Base-by-base conservation (phyloP, 108 stramenopile species). In the Stephanodiscus minutulus region DNA sequence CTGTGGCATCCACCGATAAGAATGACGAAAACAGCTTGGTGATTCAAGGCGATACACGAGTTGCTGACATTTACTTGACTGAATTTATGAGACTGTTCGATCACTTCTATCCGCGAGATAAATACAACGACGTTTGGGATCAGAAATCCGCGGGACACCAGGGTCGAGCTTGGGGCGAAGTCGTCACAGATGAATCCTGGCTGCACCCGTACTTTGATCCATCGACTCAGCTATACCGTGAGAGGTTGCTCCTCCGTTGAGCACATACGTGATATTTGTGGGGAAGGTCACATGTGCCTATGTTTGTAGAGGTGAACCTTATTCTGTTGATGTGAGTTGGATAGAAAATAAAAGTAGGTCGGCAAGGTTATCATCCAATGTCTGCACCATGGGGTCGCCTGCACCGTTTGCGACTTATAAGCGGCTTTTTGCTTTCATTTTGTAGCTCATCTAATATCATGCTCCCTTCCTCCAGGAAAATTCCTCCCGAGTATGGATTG, bases 21-120 rank as follows among this genome's bases (percentile, higher is more conserved):
- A 79, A 79, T 68, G 78, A 79, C 39, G 78, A 79, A 57, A 79
- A 79, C 46, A 79, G 67, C 61, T 33, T 79, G 22, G 46, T 79
- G 9, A 69, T 79, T 59, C 61, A 64, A 3, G 78, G 72, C 0
- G 72, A 79, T 20, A 67, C 66, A 13, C 17, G 46, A 4, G 78
- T 79, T 49, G 71, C 78, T 18, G 78, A 79, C 64, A 49, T 79
- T 57, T 79, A 79, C 50, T 63, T 79, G 7, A 79, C 78, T 0
- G 78, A 79, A 20, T 79, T 61, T 35, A 79, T 72, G 71, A 33
- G 78, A 11, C 25, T 79, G 47, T 79, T 79, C 49, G 66, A 79
- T 68, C 78, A 79, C 50, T 79, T 72, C 67, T 57, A 64, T 55
- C 50, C 72, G 0, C 66, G 78, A 58, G 78, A 79, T 61, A 39